Evolutionary conservation across 208 protist genomes (phyloP), one percentile per base, ranked within the genome.

Genomic region (Borovskyia barvae): DNA sequence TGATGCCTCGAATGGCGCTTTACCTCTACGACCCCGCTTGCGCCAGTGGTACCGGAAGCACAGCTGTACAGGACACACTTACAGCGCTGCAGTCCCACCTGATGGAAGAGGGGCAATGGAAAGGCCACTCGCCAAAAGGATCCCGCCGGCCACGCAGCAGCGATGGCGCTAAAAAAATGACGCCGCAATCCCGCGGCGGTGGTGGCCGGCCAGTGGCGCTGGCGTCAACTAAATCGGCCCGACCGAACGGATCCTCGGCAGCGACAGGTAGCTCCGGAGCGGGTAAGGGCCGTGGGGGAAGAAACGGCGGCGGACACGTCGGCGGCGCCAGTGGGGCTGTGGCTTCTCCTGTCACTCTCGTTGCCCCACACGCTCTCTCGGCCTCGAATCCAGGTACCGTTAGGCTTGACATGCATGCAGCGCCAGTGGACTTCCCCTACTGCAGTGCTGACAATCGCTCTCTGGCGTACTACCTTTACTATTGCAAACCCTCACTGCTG

Each of bases 21-120:
- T 71, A 61, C 46, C 30, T 77, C 3, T 72, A 74, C 54, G 49
- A 50, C 20, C 32, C 17, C 11, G 28, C 64, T 15, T 47, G 26
- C 12, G 15, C 42, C 6, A 68, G 28, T 26, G n/a, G n/a, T n/a
- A n/a, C n/a, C n/a, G n/a, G n/a, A n/a, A 54, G 59, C 37, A 39
- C 45, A 1, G 37, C 35, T 1, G 59, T 62, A 6, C 42, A 67
- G n/a, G 37, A 33, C 30, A 57, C 53, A 2, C 60, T 71, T 6
- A 54, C 25, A 14, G 61, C 35, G 22, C 28, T 70, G 47, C 54
- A 70, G 19, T n/a, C 28, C 2, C 40, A 57, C 12, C 49, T 37
- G 6, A n/a, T 25, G 12, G 11, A 39, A 24, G 50, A 30, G 12
- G 20, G 32, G 22, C 41, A 25, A 12, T 41, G 35, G 4, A 25